These are phyloP conservation scores for Narthecium ossifragum DNA, from an alignment of 106 monocot species.

Conservation along the genomic window DNA sequence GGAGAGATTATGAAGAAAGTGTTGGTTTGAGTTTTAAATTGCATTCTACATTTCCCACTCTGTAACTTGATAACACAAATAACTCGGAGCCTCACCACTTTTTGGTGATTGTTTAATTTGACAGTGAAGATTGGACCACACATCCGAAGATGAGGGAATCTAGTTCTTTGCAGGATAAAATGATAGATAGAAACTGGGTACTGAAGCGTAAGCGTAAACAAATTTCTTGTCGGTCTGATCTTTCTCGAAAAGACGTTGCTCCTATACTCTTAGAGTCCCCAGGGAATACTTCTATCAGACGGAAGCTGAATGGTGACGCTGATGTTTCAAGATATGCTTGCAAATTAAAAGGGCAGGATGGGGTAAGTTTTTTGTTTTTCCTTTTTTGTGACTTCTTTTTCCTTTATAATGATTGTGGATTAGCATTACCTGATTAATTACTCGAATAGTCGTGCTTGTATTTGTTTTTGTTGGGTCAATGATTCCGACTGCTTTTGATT, in stretches of 20 bases:
- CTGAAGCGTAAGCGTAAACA: conserved; percentile 72
- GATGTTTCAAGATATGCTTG: conserved; percentile 24
- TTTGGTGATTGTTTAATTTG: background rate
- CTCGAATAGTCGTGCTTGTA: too few relatives aligned
- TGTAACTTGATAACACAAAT: background rate
- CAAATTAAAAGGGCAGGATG: conserved; percentile 74
- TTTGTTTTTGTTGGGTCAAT: too few relatives aligned
- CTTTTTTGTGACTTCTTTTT: too few relatives aligned
- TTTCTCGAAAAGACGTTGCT: conserved; percentile 23
- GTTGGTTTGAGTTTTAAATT: background rate
- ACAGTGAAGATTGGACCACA: background rate
- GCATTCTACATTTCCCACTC: background rate
- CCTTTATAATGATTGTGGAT: too few relatives aligned
- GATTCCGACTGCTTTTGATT: too few relatives aligned
- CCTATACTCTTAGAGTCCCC: conserved; percentile 21
- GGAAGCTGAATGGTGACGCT: conserved; percentile 23
- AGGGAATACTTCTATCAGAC: conserved; percentile 20
- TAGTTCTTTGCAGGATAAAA: conserved; percentile 33
- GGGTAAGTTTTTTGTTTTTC: conserved; percentile 38
- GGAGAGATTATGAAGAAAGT: background rate
- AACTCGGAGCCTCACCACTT: background rate
- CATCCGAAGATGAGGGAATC: conserved; percentile 43
- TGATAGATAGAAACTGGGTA: conserved; percentile 69
- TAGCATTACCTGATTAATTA: too few relatives aligned
- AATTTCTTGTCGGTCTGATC: conserved; percentile 21